Base-by-base conservation (phyloP, 2,329 filamentous ascomycete species). In the Hypocreales sp. region DNA sequence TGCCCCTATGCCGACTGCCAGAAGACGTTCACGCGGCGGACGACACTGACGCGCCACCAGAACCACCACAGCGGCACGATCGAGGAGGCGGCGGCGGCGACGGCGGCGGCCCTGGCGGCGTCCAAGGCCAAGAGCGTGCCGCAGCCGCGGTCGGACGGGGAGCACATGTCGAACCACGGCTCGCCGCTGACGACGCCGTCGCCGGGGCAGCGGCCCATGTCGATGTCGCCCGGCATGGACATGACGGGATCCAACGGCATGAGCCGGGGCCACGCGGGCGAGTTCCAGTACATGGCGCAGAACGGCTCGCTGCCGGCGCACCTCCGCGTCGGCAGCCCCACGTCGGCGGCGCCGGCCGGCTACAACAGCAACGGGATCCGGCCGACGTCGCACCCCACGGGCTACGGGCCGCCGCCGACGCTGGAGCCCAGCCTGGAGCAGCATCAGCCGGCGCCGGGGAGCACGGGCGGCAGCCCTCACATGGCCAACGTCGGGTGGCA, bases 1-100 rank as follows among this genome's bases (percentile, higher is more conserved):
- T 98, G 90, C 56, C 86, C 86, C 1, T 95, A 90, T 44, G 86
- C 84, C 33, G 86, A 94, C 51, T 98, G 90, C 53, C 86, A 95
- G 48, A 95, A 95, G 67, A 95, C 87, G 0, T 98, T 98, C 46
- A 98, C 90, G 8, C 77, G 90, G 31, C 79, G 87, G 37, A 95
- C 90, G 1, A 95, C 90, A 3, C 62, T 98, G 35, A 98, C 87
- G 3, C 74, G 90, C 27, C 90, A 98, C 49, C 84, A 94, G 55
- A 93, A 92, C 41, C 82, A 92, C 44, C 90, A 95, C 51, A 92
- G 80, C 13, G 90, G 87, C 22, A 94, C 86, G 0, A 80, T 94
- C 11, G 87, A 94, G 50, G 87, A 95, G 51, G 83, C 87, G 7
- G 84, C 84, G 3, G 81, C 75, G 4, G 82, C 84, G 5, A 93